Conservation (phyloP, 2,329 filamentous ascomycete species). For the Graphilbum fragrans region DNA sequence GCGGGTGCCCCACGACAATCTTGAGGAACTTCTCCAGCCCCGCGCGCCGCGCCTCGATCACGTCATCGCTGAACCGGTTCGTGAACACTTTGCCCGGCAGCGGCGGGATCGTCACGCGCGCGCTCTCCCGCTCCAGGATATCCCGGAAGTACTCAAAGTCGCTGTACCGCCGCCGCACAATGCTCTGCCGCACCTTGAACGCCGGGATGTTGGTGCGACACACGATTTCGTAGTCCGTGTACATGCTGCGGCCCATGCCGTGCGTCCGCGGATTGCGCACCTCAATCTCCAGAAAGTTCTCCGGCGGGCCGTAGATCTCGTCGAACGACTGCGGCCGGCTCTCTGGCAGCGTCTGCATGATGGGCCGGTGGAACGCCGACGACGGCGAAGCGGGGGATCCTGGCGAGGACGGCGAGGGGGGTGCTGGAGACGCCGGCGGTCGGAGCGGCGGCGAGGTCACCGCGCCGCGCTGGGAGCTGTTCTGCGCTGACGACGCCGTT, state of each 20-base stretch:
- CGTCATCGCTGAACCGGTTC: conserved; percentile 94
- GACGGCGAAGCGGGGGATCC: conserved; percentile 29
- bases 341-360: conserved; percentile 54
- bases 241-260: conserved; percentile 90
- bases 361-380: conserved; percentile 7
- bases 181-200: conserved; percentile 85
- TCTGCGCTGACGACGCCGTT: conserved; percentile 28
- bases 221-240: conserved; percentile 97
- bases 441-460: conserved; percentile 5
- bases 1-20: conserved; percentile 92
- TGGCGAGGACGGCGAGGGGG: background rate
- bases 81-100: conserved; percentile 96
- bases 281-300: conserved; percentile 99
- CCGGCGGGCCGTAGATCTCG: conserved; percentile 95
- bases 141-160: conserved; percentile 99
- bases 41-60: conserved; percentile 87
- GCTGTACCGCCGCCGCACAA: conserved; percentile 85
- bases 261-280: conserved; percentile 90
- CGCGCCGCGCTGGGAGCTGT: conserved; percentile 19
- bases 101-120: conserved; percentile 88
- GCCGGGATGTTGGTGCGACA: conserved; percentile 98
- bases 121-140: conserved; percentile 89
- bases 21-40: conserved; percentile 91
- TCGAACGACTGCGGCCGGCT: conserved; percentile 90
- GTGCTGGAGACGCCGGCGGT: conserved; percentile 3